Base-by-base conservation (phyloP, 2,329 filamentous ascomycete genomes). In the Fusarium burgessii region DNA sequence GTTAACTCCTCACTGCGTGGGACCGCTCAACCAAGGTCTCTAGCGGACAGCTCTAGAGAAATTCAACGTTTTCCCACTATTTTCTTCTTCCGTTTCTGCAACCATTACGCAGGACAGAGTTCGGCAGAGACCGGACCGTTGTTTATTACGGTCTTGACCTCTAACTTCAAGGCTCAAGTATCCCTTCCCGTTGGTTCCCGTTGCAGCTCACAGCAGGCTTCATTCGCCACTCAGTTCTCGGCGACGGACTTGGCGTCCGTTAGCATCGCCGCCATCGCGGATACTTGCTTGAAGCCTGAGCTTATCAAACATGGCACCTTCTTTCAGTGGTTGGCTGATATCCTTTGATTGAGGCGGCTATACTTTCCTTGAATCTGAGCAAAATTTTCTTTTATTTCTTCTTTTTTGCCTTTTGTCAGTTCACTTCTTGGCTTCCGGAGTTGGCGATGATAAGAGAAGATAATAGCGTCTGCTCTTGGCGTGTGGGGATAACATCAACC, bases 101-200 rank as follows among this genome's bases (percentile, higher is more conserved):
- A 63, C 69, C 69, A 63, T 60, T 58, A 67, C 62, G 25, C 49
- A 45, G 41, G 33, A 41, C 65, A 54, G 20, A 49, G 20, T 36
- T 67, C 69, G 65, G 65, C 32, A 72, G 56, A 54, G 56, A 57
- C 57, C 69, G 70, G 70, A 43, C 61, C 66, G 66, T 49, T 51
- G 33, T 42, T 58, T 57, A n/a, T 58, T 17, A 40, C 50, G 43
- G 43, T 25, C 50, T 56, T 68, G 36, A 42, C 41, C 38, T 60
- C 40, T 58, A 46, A 49, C 14, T 43, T 64, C 45, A 25, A 36
- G 43, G 23, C 32, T 45, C 51, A 40, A 45, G 20, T 55, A 54
- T 66, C 60, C 54, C 50, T 58, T 55, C 51, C 69, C 61, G 69
- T 70, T 72, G 52, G 56, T 62, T 72, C 45, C 69, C 69, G 57